Evolutionary conservation across 2,329 filamentous ascomycete species (phyloP).

Genomic region (Thermothelomyces thermophilus): DNA sequence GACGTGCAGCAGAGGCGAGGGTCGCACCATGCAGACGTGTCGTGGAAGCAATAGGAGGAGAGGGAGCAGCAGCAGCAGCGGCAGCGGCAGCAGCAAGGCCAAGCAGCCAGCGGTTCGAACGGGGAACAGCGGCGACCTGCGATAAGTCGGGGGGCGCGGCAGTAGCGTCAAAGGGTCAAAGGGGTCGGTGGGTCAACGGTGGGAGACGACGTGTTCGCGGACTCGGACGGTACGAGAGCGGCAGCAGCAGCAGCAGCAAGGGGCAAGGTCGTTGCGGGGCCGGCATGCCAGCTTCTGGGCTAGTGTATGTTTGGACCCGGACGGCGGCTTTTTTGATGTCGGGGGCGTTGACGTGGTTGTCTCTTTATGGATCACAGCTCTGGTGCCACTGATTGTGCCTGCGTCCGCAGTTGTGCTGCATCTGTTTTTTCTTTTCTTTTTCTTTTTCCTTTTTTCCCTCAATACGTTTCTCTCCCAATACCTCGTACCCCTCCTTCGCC

Average conservation of each 20-base stretch:
- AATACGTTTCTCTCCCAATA: neutral
- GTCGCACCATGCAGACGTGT: slow-evolving; percentile 24
- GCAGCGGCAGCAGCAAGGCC: too few species aligned
- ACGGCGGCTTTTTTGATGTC: neutral
- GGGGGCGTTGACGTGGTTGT: slow-evolving; percentile 14
- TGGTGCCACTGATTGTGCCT: slow-evolving; percentile 1
- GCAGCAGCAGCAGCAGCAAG: slow-evolving; percentile 1
- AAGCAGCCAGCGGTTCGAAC: slow-evolving; percentile 3
- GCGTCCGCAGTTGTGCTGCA: slow-evolving; percentile 2
- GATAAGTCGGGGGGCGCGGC: slow-evolving; percentile 3
- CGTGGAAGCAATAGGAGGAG: slow-evolving; percentile 13
- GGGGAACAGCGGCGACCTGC: slow-evolving; percentile 12
- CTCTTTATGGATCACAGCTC: slow-evolving; percentile 5
- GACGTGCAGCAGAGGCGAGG: slow-evolving; percentile 8
- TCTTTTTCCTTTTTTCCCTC: neutral
- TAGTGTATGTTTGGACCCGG: slow-evolving; percentile 8
- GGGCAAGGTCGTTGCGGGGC: neutral
- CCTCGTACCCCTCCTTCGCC: neutral
- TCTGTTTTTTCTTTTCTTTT: neutral
- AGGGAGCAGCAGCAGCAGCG: slow-evolving; percentile 1
- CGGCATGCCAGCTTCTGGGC: slow-evolving; percentile 12
- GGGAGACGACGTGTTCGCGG: slow-evolving; percentile 11
- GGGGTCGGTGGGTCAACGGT: slow-evolving; percentile 8
- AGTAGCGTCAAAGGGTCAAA: slow-evolving; percentile 7
- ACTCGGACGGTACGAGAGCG: slow-evolving; percentile 15